phyloP scores from a whole-genome alignment of 176 grass and related monocot genomes.

The Bonia amplexicaulis region DNA sequence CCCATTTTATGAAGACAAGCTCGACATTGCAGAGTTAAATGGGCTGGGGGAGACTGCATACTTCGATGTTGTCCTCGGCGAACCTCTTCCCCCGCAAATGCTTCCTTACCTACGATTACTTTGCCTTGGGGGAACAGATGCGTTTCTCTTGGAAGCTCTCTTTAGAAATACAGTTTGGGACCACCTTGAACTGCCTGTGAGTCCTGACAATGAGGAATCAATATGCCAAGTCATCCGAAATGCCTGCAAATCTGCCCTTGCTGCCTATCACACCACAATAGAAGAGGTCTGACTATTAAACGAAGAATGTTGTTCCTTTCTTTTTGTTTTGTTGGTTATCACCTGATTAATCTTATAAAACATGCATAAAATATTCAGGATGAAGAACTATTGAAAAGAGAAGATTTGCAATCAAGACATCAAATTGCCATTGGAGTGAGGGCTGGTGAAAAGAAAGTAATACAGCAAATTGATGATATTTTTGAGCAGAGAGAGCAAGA shows the following conservation, averaged over 20 bases:
- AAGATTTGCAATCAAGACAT: conserved; percentile 51
- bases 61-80: conserved; percentile 66
- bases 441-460: conserved; percentile 80
- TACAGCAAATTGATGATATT: conserved; percentile 74
- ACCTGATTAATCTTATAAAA: conserved; percentile 13
- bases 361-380: conserved; percentile 51
- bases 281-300: conserved; percentile 55
- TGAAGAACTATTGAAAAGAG: conserved; percentile 54
- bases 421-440: conserved; percentile 62
- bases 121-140: conserved; percentile 84
- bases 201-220: conserved; percentile 81
- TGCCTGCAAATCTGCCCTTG: conserved; percentile 83
- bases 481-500: conserved; percentile 75
- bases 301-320: conserved; percentile 7
- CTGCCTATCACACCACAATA: conserved; percentile 61
- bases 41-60: conserved; percentile 76
- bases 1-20: conserved; percentile 88
- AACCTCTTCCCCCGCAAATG: conserved; percentile 64
- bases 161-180: conserved; percentile 88
- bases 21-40: conserved; percentile 85
- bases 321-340: conserved; percentile 13
- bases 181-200: conserved; percentile 86
- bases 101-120: conserved; percentile 80
- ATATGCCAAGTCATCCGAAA: conserved; percentile 72
- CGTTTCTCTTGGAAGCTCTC: conserved; percentile 88